Conservation (phyloP, 495 filamentous ascomycete species). For the Neurospora pannonica region DNA sequence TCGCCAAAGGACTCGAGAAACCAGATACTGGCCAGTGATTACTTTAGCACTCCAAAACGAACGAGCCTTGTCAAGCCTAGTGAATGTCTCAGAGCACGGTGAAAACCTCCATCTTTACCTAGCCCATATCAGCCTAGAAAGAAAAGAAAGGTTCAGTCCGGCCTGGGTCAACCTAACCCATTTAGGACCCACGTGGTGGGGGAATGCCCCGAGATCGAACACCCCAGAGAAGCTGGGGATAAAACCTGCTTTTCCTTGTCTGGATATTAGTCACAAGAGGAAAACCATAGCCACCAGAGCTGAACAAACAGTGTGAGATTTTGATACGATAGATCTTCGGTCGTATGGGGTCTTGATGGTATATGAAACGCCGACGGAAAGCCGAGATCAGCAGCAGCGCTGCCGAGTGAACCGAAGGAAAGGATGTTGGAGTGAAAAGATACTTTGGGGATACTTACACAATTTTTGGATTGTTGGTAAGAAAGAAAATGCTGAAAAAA, state of each 20-base stretch:
- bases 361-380: not conserved
- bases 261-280: not conserved
- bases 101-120: not conserved
- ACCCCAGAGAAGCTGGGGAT: not conserved
- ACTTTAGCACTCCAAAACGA: too few relatives aligned
- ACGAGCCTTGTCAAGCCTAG: not conserved
- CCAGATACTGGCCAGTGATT: too few relatives aligned
- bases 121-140: not conserved
- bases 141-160: not conserved
- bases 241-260: not conserved
- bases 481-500: too few relatives aligned
- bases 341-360: not conserved
- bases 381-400: not conserved
- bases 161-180: not conserved
- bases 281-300: not conserved
- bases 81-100: not conserved
- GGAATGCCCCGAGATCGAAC: not conserved
- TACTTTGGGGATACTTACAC: not conserved
- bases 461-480: too few relatives aligned
- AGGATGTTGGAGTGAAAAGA: not conserved
- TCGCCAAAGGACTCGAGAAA: too few relatives aligned
- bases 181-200: not conserved
- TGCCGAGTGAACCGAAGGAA: not conserved
- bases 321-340: not conserved
- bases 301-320: not conserved